Conservation (phyloP, 495 filamentous ascomycete species). For the Hypoxylon cercidicola region DNA sequence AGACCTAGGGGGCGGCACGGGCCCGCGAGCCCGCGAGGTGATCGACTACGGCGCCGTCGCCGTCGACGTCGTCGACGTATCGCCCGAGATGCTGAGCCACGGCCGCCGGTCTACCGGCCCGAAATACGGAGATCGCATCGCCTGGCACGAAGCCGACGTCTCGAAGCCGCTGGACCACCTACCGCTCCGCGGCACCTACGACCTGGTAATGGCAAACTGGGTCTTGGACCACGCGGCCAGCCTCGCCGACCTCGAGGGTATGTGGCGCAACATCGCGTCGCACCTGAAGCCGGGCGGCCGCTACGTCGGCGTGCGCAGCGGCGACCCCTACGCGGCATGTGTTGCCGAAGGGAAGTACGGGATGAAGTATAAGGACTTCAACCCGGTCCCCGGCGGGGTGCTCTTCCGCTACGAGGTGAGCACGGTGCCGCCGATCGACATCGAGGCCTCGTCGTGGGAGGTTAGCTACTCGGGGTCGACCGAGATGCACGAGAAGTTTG, state of each 20-base stretch:
- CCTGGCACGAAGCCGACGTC: conserved; percentile 40
- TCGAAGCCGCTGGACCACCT: conserved; percentile 38
- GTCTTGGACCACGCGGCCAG: conserved; percentile 42
- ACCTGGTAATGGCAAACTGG: conserved; percentile 45
- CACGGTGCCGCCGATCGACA: conserved; percentile 21
- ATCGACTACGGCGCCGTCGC: conserved; percentile 38
- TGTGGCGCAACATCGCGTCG: conserved; percentile 43
- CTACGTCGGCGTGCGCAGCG: conserved; percentile 37
- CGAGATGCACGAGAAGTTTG: conserved; percentile 34
- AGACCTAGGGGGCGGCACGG: conserved; percentile 52
- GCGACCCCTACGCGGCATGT: conserved; percentile 17
- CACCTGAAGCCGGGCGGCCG: conserved; percentile 45
- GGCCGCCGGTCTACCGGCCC: conserved; percentile 9
- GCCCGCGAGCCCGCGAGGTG: conserved; percentile 44
- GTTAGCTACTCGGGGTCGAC: conserved; percentile 29
- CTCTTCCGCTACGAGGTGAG: conserved; percentile 12
- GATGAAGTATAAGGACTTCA: conserved; percentile 8
- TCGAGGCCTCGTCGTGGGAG: conserved; percentile 29
- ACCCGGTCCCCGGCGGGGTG: conserved; percentile 40
- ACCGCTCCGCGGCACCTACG: conserved; percentile 39
- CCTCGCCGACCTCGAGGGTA: conserved; percentile 38
- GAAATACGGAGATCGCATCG: conserved; percentile 7
- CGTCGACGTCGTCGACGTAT: conserved; percentile 49
- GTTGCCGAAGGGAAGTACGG: conserved; percentile 40
- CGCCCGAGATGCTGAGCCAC: conserved; percentile 40